Evolutionary conservation across 495 filamentous ascomycete genomes (phyloP).

Genomic region (Achaetomiella virescens): DNA sequence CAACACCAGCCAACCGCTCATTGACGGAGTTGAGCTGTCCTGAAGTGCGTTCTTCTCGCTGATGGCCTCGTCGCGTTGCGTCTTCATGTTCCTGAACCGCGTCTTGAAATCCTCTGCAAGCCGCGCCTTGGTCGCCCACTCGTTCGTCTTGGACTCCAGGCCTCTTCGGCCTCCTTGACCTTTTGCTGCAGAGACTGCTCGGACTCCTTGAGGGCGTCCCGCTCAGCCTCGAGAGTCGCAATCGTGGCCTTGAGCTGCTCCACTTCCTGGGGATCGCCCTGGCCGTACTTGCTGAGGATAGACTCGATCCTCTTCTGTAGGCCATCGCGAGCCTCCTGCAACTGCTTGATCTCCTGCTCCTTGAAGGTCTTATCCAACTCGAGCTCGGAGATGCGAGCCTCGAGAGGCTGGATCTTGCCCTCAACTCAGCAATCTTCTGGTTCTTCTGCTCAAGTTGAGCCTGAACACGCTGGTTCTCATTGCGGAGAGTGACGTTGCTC

Average conservation of each 20-base stretch:
- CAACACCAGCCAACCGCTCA: constrained; percentile 27
- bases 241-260: constrained; percentile 70
- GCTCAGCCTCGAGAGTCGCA: constrained; percentile 59
- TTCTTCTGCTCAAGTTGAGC: constrained; percentile 66
- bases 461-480: constrained; percentile 73
- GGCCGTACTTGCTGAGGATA: constrained; percentile 91
- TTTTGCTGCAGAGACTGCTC: constrained; percentile 55
- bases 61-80: constrained; percentile 35
- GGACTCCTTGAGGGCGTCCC: constrained; percentile 56
- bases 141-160: constrained; percentile 39
- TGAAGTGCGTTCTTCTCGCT: constrained; percentile 36
- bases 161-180: constrained; percentile 39
- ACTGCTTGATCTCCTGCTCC: constrained; percentile 76
- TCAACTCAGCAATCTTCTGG: constrained; percentile 61
- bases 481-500: constrained; percentile 80
- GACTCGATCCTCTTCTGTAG: constrained; percentile 92
- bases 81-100: constrained; percentile 34
- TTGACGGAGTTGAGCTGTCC: constrained; percentile 27
- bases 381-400: constrained; percentile 68
- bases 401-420: constrained; percentile 72
- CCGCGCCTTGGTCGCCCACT: constrained; percentile 35
- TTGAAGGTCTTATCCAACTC: constrained; percentile 72
- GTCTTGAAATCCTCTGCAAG: constrained; percentile 45
- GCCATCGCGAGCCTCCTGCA: constrained; percentile 80
- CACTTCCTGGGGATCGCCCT: constrained; percentile 85